Base-by-base conservation (phyloP, 2,329 filamentous ascomycete species). In the Colletotrichum sojae region DNA sequence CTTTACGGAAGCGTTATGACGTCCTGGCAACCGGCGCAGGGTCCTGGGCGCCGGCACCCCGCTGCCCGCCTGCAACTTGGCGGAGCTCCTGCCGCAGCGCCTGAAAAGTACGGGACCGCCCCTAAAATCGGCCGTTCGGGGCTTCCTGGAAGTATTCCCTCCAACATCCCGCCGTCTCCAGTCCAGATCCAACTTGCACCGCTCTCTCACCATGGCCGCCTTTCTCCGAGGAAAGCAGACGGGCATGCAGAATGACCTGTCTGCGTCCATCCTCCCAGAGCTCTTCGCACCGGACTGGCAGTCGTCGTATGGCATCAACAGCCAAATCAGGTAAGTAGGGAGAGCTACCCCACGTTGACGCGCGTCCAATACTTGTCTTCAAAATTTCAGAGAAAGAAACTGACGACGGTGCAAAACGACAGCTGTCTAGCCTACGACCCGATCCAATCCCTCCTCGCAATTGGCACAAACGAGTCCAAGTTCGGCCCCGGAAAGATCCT, bases 181-280 rank as follows among this genome's bases (percentile, higher is more conserved):
- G 25, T 61, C 55, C 55, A 67, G 25, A 69, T 67, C 67, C 62
- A 69, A 68, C 67, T 70, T 68, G 58, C 45, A 67, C 57, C 67
- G 53, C 58, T 67, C 67, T 70, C 63, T 67, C 53, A 55, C 57
- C 53, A 70, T 70, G 67, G 53, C 67, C 40, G 90, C 92, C 75
- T 95, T 98, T 78, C 84, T 99, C 71, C 88, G 96, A 78, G 92
- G 93, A 75, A 98, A 97, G 86, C 96, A 98, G 86, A 90, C 94
- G 66, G 96, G 96, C 76, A 92, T 99, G 75, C 92, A 94, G 78
- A 93, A 92, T 81, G 96, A 98, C 83, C 88, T 99, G 73, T 97
- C 95, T 60, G 90, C 91, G 18, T 92, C 91, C 73, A 90, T 98
- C 71, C 86, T 89, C 18, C 88, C 94, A 45, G 92, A 94, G 71